phyloP scores from a whole-genome alignment of 202 grass and related monocot genomes.

The Carex sylvatica region DNA sequence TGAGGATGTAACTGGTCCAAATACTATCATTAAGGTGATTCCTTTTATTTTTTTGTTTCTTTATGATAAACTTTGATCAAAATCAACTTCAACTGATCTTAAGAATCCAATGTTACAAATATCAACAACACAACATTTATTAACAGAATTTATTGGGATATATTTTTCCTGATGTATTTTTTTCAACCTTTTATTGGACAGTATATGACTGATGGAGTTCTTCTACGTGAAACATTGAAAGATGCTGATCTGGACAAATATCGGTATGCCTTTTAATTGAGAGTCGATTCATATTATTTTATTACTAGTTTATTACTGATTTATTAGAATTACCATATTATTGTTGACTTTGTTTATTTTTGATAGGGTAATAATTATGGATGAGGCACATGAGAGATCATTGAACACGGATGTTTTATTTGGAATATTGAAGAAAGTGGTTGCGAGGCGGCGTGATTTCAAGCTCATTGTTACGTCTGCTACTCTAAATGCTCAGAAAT shows the following conservation, averaged over 20 bases:
- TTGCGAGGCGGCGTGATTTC: slow-evolving; percentile 89
- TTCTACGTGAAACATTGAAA: slow-evolving; percentile 96
- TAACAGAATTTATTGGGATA: background rate
- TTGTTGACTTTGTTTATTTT: slow-evolving; percentile 11
- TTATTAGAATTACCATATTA: slow-evolving; percentile 21
- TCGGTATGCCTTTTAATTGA: slow-evolving; percentile 52
- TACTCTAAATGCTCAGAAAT: slow-evolving; percentile 93
- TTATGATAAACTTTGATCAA: slow-evolving; percentile 1
- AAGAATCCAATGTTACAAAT: background rate
- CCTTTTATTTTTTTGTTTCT: slow-evolving; percentile 14
- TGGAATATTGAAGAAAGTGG: slow-evolving; percentile 98
- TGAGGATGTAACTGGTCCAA: slow-evolving; percentile 84
- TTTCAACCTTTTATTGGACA: slow-evolving; percentile 35
- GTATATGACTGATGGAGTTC: slow-evolving; percentile 99
- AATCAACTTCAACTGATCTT: background rate
- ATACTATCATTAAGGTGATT: slow-evolving; percentile 91
- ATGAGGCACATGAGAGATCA: slow-evolving; percentile 98
- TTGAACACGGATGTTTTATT: slow-evolving; percentile 97
- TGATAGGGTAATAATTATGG: slow-evolving; percentile 90
- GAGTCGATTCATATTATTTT: slow-evolving; percentile 9
- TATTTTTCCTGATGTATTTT: slow-evolving; percentile 21
- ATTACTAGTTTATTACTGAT: background rate
- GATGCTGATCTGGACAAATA: slow-evolving; percentile 96
- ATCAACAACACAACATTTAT: background rate
- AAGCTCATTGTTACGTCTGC: slow-evolving; percentile 96